Conservation (phyloP, 495 filamentous ascomycete species). For the Bryoglossum gracile region DNA sequence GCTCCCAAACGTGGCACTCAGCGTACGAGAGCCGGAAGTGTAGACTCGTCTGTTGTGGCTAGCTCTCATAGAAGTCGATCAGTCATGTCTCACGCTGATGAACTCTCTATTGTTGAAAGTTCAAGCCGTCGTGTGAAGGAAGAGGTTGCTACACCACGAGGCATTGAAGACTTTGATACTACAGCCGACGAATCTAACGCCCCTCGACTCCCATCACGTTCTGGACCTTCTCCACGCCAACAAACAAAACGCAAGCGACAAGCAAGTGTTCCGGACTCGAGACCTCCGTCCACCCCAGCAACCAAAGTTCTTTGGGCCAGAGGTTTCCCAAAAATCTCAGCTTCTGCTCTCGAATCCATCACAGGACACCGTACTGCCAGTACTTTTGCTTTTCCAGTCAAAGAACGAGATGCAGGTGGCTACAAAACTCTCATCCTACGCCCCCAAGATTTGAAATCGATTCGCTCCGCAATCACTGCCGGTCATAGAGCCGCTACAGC, state of each 20-base stretch:
- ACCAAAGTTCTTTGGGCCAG: slow-evolving; percentile 62
- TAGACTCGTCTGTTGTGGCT: slow-evolving; percentile 40
- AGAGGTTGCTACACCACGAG: slow-evolving; percentile 56
- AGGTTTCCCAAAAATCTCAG: slow-evolving; percentile 69
- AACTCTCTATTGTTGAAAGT: slow-evolving; percentile 39
- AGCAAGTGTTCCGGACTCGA: background rate
- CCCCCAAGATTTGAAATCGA: slow-evolving; percentile 83
- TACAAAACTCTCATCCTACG: slow-evolving; percentile 81
- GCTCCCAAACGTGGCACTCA: slow-evolving; percentile 19
- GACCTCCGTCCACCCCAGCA: slow-evolving; percentile 35
- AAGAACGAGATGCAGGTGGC: slow-evolving; percentile 76
- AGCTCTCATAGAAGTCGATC: slow-evolving; percentile 34
- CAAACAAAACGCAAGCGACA: slow-evolving; percentile 17
- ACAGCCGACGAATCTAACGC: slow-evolving; percentile 36
- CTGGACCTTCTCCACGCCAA: background rate
- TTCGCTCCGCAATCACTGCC: slow-evolving; percentile 67
- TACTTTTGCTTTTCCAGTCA: slow-evolving; percentile 76
- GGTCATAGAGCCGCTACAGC: slow-evolving; percentile 68
- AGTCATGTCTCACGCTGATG: slow-evolving; percentile 48
- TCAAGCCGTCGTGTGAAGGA: slow-evolving; percentile 51
- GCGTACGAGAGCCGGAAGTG: slow-evolving; percentile 42
- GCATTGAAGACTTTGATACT: slow-evolving; percentile 42
- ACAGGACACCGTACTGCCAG: slow-evolving; percentile 78
- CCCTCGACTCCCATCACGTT: slow-evolving; percentile 7
- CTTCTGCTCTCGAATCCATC: slow-evolving; percentile 79